Evolutionary conservation across 106 monocot species (phyloP), one percentile per base, ranked within the genome.

Genomic region (Amphibolis antarctica): DNA sequence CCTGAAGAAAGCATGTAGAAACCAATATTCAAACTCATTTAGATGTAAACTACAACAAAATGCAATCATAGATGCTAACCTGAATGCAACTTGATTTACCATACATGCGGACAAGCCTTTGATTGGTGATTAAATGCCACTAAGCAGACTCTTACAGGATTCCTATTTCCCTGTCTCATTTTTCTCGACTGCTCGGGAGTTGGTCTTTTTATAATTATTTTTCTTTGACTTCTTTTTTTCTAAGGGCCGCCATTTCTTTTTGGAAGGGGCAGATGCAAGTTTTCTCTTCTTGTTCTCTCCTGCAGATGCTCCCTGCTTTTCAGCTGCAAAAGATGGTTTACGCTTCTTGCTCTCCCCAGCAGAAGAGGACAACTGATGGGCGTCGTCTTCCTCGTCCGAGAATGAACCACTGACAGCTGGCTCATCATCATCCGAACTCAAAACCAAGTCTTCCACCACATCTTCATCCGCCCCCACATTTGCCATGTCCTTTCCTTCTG

Each of bases 371-470:
- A 63, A 58, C n/a, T 19, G 12, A 12, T 12, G 49, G 46, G 50
- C 45, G 18, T 56, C 45, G 0, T 70, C 64, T 25, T 77, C 72
- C 10, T 67, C 74, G 51, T 77, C 71, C 47, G 71, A 49, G 0
- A 26, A 56, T 18, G 49, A 36, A 10, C 31, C 43, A 18, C 28
- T 66, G 28, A 60, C 76, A 15, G 21, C 64, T 5, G 59, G 51
- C 9, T 80, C 76, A 9, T 86, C 91, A 10, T 82, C 82, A 28
- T 85, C 85, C 17, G 90, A 98, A 69, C 90, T 98, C 15, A 98
- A 75, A 25, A 98, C 75, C 36, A 98, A 70, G 60, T 91, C 96
- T 66, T 98, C 90, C 44, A 98, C 87, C 27, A 87, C 57, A 77
- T 98, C 96, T 29, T 98, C 86, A 21, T 90, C 86, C 2, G 36